Percentiles rank a stretch among this genome's conserved stretches.
Evolutionary conservation across 1,139 yeast genomes (phyloP).

Genomic region (Tardiomyces blankii): DNA sequence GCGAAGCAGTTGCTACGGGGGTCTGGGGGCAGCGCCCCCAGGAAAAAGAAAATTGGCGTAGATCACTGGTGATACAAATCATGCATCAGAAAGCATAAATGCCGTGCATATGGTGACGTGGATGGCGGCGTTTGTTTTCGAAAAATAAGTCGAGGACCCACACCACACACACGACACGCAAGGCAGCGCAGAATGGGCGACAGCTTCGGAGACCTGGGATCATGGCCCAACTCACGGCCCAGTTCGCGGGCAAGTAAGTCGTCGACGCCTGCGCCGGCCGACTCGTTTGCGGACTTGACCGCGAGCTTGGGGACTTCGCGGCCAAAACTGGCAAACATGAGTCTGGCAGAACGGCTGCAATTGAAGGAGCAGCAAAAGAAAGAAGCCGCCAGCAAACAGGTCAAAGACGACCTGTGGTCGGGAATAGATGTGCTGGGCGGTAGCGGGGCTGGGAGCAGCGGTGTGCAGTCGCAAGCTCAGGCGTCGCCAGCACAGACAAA

Average conservation of each 20-base stretch:
- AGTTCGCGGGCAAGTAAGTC: neutral
- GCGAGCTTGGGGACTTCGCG: neutral
- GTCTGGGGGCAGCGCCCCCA: too few species aligned
- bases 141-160: too few species aligned
- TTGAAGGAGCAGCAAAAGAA: neutral
- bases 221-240: neutral
- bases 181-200: neutral
- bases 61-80: too few species aligned
- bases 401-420: neutral
- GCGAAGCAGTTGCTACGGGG: too few species aligned
- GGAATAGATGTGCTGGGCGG: neutral
- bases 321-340: neutral
- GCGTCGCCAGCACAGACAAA: neutral
- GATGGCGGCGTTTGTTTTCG: too few species aligned
- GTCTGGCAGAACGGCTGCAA: neutral
- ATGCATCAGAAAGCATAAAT: too few species aligned
- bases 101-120: too few species aligned
- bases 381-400: neutral
- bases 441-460: neutral
- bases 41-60: too few species aligned
- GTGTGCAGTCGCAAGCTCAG: neutral
- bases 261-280: neutral
- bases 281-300: neutral
- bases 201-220: neutral
- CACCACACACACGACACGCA: neutral